Evolutionary conservation across 2,329 filamentous ascomycete genomes (phyloP), one percentile per base, ranked within the genome.

Genomic region (Clarireedia paspali): DNA sequence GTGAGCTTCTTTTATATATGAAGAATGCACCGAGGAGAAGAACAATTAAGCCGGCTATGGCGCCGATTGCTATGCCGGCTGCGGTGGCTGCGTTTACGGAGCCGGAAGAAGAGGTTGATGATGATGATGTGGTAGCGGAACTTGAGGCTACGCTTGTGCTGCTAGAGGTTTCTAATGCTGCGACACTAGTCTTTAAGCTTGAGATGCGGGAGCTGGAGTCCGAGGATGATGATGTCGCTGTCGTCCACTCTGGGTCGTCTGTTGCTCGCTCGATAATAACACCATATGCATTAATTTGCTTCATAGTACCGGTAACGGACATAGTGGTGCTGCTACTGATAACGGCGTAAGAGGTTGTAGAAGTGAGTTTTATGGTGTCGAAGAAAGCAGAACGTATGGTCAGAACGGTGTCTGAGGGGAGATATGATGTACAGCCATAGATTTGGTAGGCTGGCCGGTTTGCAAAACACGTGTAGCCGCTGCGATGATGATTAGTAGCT

Each of bases 361-460:
- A 27, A 5, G 30, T 26, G 15, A 34, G 20, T 7, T 30, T 40
- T 5, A 48, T n/a, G 6, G 51, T 54, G 27, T 54, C 36, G n/a
- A 48, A 54, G 15, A 23, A 17, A 12, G 39, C 51, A 12, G 42
- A 48, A 5, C 26, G 47, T 14, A 54, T 54, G 5, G 51, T 26
- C 10, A 54, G 6, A 1, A 38, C 23, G 23, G 36, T 26, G 23
- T 54, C n/a, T 15, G 24, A 9, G 5, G 23, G 6, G 38, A 54
- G 47, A 27, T 23, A 48, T 2, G 51, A 54, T n/a, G 51, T 30
- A 39, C 51, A 54, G 6, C 51, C 51, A 47, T 48, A 54, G 6
- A 48, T 40, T 23, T 54, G 44, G 15, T 26, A n/a, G 6, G 42
- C 17, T 7, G 44, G 10, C 23, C 51, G 47, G 27, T 54, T 23